Evolutionary conservation across 345 rosid species (phyloP).

Genomic region (Populus simonii): DNA sequence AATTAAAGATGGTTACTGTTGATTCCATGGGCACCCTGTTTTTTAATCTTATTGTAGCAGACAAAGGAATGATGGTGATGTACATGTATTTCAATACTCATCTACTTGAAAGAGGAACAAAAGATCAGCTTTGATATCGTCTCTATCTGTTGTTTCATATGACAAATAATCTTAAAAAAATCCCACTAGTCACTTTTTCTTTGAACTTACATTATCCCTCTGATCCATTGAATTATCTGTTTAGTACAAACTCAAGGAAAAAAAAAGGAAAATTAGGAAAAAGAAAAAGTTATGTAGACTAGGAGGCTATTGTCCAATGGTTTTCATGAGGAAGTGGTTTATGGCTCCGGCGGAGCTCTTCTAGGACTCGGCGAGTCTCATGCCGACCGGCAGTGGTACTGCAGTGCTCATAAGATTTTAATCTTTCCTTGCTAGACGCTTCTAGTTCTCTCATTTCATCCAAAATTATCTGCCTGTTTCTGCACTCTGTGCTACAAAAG

Average conservation of each 20-base stretch:
- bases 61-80: not conserved
- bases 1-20: not conserved
- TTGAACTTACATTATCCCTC: not conserved
- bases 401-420: slow-evolving; percentile 35
- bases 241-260: not conserved
- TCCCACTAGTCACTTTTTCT: not conserved
- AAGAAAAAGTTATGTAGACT: not conserved
- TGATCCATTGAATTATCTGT: not conserved
- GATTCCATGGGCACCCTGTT: not conserved
- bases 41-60: not conserved
- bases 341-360: slow-evolving; percentile 38
- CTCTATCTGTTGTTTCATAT: not conserved
- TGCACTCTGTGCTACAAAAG: slow-evolving; percentile 71
- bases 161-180: not conserved
- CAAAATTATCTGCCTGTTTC: slow-evolving; percentile 55
- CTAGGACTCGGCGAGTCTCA: slow-evolving; percentile 32
- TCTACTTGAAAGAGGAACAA: not conserved
- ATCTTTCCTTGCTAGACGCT: slow-evolving; percentile 35
- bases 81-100: not conserved
- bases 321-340: slow-evolving; percentile 21
- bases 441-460: slow-evolving; percentile 63
- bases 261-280: too few species aligned
- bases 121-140: not conserved
- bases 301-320: slow-evolving; percentile 33
- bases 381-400: slow-evolving; percentile 28